phyloP scores from a whole-genome alignment of 306 rosid species.

The Acacia confusa region DNA sequence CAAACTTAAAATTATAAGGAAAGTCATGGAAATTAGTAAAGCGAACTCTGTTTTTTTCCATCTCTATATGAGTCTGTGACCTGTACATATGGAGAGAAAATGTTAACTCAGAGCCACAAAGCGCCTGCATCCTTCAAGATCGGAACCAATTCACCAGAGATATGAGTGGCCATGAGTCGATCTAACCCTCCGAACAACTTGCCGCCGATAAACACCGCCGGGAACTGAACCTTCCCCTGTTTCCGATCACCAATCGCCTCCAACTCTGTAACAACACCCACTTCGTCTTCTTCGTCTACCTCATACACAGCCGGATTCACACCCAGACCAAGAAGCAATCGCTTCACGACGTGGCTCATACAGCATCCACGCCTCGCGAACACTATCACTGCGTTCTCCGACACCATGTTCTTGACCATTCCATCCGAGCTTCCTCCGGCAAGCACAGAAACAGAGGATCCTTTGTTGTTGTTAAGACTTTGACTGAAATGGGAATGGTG shows the following conservation, averaged over 20 bases:
- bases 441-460: background rate
- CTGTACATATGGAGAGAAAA: background rate
- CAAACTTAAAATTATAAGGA: background rate
- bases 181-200: constrained; percentile 65
- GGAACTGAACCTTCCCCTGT: constrained; percentile 43
- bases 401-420: constrained; percentile 35
- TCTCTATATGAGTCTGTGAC: background rate
- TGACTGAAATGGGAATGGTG: background rate
- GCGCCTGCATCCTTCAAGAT: constrained; percentile 65
- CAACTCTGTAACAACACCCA: constrained; percentile 34
- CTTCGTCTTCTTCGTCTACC: constrained; percentile 58
- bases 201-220: constrained; percentile 60
- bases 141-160: constrained; percentile 69
- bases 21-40: background rate
- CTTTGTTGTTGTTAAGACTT: background rate
- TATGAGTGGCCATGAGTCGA: constrained; percentile 67
- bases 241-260: constrained; percentile 24
- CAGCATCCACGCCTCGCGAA: constrained; percentile 57
- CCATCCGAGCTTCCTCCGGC: background rate
- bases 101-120: constrained; percentile 52
- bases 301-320: constrained; percentile 59
- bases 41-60: background rate
- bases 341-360: constrained; percentile 67
- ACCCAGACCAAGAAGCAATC: constrained; percentile 57
- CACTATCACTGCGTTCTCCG: constrained; percentile 59